Evolutionary conservation across 2,329 filamentous ascomycete species (phyloP).

Genomic region (Claviceps monticola): DNA sequence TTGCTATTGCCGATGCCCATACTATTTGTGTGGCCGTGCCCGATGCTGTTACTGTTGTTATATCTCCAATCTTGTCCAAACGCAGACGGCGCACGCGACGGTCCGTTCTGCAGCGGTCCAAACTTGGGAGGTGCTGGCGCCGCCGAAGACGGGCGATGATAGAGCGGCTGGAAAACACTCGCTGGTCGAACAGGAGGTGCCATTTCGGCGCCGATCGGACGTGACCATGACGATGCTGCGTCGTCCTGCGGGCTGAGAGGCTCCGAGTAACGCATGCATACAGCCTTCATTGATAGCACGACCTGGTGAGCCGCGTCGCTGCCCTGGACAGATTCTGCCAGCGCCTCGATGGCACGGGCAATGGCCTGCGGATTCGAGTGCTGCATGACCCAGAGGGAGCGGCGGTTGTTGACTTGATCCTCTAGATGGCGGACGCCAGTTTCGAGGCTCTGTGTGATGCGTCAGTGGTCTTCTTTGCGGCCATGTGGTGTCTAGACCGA

Average conservation of each 20-base stretch:
- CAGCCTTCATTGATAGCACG: conserved; percentile 13
- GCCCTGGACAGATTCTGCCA: conserved; percentile 16
- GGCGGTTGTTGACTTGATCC: conserved; percentile 22
- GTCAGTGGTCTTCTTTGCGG: neutral
- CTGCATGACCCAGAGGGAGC: conserved; percentile 22
- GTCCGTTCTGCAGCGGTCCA: conserved; percentile 16
- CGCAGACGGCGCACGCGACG: conserved; percentile 15
- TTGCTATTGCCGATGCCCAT: neutral
- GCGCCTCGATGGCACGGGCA: conserved; percentile 19
- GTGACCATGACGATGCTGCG: neutral
- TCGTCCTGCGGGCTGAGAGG: neutral
- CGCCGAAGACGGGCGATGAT: conserved; percentile 7
- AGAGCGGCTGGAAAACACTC: conserved; percentile 14
- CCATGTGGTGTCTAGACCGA: no score
- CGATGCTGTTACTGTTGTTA: neutral
- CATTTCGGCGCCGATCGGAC: neutral
- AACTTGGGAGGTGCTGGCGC: conserved; percentile 18
- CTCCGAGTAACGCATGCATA: conserved; percentile 3
- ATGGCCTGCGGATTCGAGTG: conserved; percentile 18
- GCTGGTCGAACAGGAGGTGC: conserved; percentile 10
- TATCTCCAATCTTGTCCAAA: conserved; percentile 14
- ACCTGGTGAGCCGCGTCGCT: conserved; percentile 14
- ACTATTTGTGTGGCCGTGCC: neutral
- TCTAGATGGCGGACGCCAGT: conserved; percentile 20
- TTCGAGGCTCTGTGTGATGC: conserved; percentile 15